Evolutionary conservation across 2,329 filamentous ascomycete genomes (phyloP), one percentile per base, ranked within the genome.

Genomic region (Claviceps maximensis): DNA sequence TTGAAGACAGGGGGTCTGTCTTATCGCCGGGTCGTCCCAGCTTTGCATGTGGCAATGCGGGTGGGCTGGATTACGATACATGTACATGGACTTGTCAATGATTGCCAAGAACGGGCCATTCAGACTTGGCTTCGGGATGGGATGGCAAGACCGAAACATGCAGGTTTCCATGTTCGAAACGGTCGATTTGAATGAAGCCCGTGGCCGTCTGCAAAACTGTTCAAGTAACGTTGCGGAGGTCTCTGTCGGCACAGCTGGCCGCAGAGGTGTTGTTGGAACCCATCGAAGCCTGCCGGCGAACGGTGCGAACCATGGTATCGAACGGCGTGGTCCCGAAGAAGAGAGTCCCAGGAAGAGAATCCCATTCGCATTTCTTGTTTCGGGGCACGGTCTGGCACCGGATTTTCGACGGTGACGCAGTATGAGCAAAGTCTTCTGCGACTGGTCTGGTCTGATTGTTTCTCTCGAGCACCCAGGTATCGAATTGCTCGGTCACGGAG

Each of bases 11-110:
- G n/a, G n/a, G n/a, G n/a, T n/a, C n/a, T n/a, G n/a, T n/a, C n/a
- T n/a, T n/a, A n/a, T n/a, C n/a, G n/a, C n/a, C n/a, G n/a, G n/a
- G n/a, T n/a, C n/a, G n/a, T n/a, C n/a, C n/a, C n/a, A n/a, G n/a
- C n/a, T n/a, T n/a, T n/a, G n/a, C n/a, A n/a, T 89, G 89, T 67
- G 84, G 84, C 1, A 90, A 90, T 58, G 86, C 77, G 1, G 85
- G 86, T n/a, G n/a, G n/a, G n/a, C n/a, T n/a, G n/a, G n/a, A n/a
- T n/a, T n/a, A n/a, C n/a, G n/a, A n/a, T n/a, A n/a, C n/a, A n/a
- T n/a, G n/a, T n/a, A n/a, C n/a, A n/a, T n/a, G n/a, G n/a, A n/a
- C n/a, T n/a, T n/a, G n/a, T 87, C 0, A 72, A 79, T 49, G 62
- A 63, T 1, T n/a, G 78, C 83, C 1, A 86, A 85, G 55, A n/a